Evolutionary conservation across 2,329 filamentous ascomycete species (phyloP), one percentile per base, ranked within the genome.

Genomic region (Trichoderma sp.): DNA sequence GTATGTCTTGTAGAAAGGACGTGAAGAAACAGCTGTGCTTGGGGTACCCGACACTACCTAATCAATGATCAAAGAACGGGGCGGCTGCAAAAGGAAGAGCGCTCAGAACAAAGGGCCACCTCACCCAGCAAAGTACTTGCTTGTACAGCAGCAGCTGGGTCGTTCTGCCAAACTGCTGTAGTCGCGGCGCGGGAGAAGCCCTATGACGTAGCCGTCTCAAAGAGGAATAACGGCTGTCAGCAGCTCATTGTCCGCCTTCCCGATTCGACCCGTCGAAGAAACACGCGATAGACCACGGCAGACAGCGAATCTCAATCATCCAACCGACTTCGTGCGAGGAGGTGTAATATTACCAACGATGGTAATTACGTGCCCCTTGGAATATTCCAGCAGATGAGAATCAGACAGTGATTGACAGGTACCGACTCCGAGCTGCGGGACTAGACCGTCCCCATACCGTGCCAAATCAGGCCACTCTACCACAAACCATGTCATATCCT

Each of bases 191-290:
- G 54, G 34, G 30, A 51, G 30, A 17, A 17, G 34, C 10, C 34
- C 7, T 39, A 62, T 62, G 59, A 62, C 59, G 59, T 62, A 62
- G 39, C 30, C 4, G 59, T 45, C 48, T 54, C 59, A 45, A 54
- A 54, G 21, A 5, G 59, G 59, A 26, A 54, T 62, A 62, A 62
- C 39, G 39, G 59, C 59, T 45, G 48, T 62, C 21, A 62, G 48
- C 59, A 21, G 59, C 19, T 21, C 19, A 24, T 21, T 52, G 59
- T 54, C 48, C 48, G 48, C 48, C 48, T 62, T 52, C 59, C 48
- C 34, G 39, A 50, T 41, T 39, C 34, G 34, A 39, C 9, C 34
- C 34, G 34, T 39, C 34, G 34, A 39, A 39, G 51, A 24, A 24
- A 34, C 50, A 34, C 28, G 26, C 50, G 43, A 44, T 19, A 44